These are phyloP conservation scores for Cyberlindnera maritima DNA, from an alignment of 805 yeast genomes.

Conservation along the genomic window DNA sequence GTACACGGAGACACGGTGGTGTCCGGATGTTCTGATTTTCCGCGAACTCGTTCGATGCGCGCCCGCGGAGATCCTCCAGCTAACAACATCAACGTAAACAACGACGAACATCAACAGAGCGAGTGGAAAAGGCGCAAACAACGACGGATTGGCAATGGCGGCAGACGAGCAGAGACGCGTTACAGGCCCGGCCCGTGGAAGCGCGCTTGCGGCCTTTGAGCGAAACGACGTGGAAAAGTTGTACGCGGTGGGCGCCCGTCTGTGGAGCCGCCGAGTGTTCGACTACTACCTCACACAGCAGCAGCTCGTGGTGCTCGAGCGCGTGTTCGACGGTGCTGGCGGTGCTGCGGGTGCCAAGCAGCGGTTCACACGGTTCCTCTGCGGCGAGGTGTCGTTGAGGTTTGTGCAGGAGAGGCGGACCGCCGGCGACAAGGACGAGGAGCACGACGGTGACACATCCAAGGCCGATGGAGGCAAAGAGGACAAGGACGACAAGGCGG, in stretches of 20 bases:
- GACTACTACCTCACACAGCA: conserved; percentile 52
- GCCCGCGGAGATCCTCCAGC: not conserved
- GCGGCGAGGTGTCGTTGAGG: conserved; percentile 30
- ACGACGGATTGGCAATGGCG: conserved; percentile 1
- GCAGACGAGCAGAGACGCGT: not conserved
- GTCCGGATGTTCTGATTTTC: not conserved
- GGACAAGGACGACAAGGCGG: conserved; percentile 30
- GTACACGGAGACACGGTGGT: not conserved
- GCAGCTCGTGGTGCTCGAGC: conserved; percentile 49
- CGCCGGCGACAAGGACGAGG: not conserved
- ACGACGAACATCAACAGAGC: not conserved
- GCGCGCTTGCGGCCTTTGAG: conserved; percentile 26
- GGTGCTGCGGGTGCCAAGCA: conserved; percentile 19
- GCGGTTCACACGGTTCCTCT: conserved; percentile 45
- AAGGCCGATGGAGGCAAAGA: not conserved
- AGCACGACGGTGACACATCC: conserved; percentile 5
- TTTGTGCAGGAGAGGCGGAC: conserved; percentile 15
- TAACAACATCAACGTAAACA: not conserved
- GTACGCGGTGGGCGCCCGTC: conserved; percentile 22
- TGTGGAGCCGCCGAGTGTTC: conserved; percentile 36
- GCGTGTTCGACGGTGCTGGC: conserved; percentile 37
- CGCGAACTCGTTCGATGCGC: not conserved
- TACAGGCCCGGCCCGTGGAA: not conserved
- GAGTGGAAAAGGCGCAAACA: too few relatives aligned
- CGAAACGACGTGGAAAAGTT: conserved; percentile 26